These are phyloP conservation scores for Dactylonectria macrodidyma DNA, from an alignment of 2,329 filamentous ascomycete species.

Conservation along the genomic window DNA sequence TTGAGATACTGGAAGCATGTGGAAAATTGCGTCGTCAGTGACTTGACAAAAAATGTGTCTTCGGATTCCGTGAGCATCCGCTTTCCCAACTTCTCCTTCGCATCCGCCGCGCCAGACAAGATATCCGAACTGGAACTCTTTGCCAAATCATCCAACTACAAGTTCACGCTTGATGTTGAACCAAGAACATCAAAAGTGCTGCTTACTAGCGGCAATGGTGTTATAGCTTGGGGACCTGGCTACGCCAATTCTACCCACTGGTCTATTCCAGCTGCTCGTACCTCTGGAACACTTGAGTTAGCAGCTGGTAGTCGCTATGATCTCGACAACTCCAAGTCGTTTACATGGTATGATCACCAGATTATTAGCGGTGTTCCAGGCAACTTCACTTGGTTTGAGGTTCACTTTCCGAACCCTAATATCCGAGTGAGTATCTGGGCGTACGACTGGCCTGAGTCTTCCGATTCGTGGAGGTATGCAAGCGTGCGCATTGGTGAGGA, in stretches of 20 bases:
- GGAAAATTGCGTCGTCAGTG: not conserved
- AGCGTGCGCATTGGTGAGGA: slow-evolving; percentile 19
- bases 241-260: slow-evolving; percentile 8
- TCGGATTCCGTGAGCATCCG: slow-evolving; percentile 17
- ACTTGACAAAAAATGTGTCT: not conserved
- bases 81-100: slow-evolving; percentile 13
- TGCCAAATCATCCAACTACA: slow-evolving; percentile 15
- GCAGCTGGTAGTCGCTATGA: not conserved
- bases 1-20: slow-evolving; percentile 15
- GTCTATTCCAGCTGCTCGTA: slow-evolving; percentile 19
- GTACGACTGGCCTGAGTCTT: slow-evolving; percentile 20
- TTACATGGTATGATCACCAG: slow-evolving; percentile 28
- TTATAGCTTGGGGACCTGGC: slow-evolving; percentile 15
- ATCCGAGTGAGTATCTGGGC: slow-evolving; percentile 22
- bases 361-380: slow-evolving; percentile 2
- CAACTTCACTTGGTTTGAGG: slow-evolving; percentile 19
- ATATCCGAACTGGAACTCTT: slow-evolving; percentile 10
- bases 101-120: slow-evolving; percentile 4
- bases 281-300: slow-evolving; percentile 9
- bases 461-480: slow-evolving; percentile 13
- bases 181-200: slow-evolving; percentile 7
- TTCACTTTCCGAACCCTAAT: slow-evolving; percentile 20
- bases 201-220: slow-evolving; percentile 15
- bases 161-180: slow-evolving; percentile 1
- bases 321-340: slow-evolving; percentile 6